These are phyloP conservation scores for Stemphylium beticola DNA, from an alignment of 2,329 filamentous ascomycete genomes.

Conservation along the genomic window DNA sequence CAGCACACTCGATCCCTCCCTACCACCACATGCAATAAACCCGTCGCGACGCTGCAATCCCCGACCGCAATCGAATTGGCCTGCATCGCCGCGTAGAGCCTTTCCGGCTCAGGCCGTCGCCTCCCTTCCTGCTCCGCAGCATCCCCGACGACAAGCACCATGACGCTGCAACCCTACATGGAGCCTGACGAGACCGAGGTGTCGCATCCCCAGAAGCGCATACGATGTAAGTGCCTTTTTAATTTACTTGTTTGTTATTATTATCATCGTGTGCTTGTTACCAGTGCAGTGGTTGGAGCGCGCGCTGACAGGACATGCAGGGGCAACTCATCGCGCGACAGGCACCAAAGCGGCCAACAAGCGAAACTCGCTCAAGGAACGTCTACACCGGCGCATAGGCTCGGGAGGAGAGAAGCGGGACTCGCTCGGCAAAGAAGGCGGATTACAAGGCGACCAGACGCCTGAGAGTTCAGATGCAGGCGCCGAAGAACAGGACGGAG, in stretches of 20 bases:
- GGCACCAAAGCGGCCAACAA: conserved; percentile 78
- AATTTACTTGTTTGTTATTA: too few relatives aligned
- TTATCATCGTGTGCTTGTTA: not conserved
- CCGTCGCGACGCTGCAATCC: conserved; percentile 5
- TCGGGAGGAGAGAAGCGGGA: conserved; percentile 69
- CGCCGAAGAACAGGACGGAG: conserved; percentile 46
- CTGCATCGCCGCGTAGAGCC: conserved; percentile 37
- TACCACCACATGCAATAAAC: conserved; percentile 12
- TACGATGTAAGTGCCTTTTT: conserved; percentile 64
- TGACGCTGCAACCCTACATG: conserved; percentile 22
- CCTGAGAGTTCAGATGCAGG: conserved; percentile 49
- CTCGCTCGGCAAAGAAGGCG: conserved; percentile 48
- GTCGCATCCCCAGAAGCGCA: conserved; percentile 72
- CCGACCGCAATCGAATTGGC: conserved; percentile 38
- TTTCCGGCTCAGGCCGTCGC: conserved; percentile 48
- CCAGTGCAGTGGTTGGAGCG: not conserved
- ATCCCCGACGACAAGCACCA: conserved; percentile 28
- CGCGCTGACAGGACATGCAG: conserved; percentile 14
- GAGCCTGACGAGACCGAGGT: conserved; percentile 56
- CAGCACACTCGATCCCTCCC: not conserved
- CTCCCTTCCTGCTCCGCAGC: conserved; percentile 32
- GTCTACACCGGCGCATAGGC: conserved; percentile 67
- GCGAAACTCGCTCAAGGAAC: conserved; percentile 80
- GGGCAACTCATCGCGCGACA: conserved; percentile 90
- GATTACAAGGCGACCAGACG: conserved; percentile 51